These are phyloP conservation scores for Fusarium armeniacum DNA, from an alignment of 2,329 filamentous ascomycete genomes.

Conservation along the genomic window DNA sequence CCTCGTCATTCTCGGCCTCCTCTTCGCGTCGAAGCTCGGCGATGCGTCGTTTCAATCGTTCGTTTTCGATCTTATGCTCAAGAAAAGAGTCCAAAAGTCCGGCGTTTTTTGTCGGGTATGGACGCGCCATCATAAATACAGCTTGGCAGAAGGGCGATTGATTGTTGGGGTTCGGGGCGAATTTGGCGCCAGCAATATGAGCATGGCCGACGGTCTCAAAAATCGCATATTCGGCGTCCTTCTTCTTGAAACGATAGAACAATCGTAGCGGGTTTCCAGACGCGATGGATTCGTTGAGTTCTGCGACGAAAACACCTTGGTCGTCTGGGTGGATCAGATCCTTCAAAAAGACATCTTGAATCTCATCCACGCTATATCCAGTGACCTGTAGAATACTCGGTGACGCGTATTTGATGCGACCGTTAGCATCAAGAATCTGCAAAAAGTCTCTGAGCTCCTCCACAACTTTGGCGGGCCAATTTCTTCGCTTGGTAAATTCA, in stretches of 20 bases:
- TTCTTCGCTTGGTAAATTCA: conserved; percentile 72
- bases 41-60: conserved; percentile 86
- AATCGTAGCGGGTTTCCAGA: conserved; percentile 83
- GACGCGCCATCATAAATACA: conserved; percentile 92
- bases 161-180: conserved; percentile 73
- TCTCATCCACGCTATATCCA: conserved; percentile 78
- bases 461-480: conserved; percentile 91
- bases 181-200: conserved; percentile 81
- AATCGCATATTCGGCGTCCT: conserved; percentile 79
- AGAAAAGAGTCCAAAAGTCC: conserved; percentile 90
- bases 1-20: conserved; percentile 79
- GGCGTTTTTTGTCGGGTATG: conserved; percentile 90
- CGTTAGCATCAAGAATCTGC: conserved; percentile 87
- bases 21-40: conserved; percentile 88
- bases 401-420: conserved; percentile 87
- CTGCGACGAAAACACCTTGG: conserved; percentile 82
- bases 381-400: conserved; percentile 81
- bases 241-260: conserved; percentile 86
- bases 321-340: conserved; percentile 91
- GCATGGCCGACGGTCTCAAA: conserved; percentile 95
- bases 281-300: conserved; percentile 90
- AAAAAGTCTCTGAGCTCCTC: conserved; percentile 92
- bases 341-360: conserved; percentile 81
- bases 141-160: conserved; percentile 82
- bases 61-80: conserved; percentile 97